Base-by-base conservation (phyloP, 2,329 filamentous ascomycete species). In the Alternaria ventricosa region DNA sequence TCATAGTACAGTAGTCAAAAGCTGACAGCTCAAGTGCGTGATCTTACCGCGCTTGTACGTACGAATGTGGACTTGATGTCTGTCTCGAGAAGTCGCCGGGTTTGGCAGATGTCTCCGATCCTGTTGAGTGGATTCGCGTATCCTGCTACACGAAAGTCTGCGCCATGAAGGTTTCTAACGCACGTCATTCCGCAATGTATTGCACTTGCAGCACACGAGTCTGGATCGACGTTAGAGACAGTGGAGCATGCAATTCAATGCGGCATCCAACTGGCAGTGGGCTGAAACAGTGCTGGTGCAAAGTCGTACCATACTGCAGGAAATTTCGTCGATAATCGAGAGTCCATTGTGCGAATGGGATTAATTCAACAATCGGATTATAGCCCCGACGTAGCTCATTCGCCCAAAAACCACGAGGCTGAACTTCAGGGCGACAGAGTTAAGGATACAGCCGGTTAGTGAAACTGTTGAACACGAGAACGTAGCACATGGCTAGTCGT, bases 391-490 rank as follows among this genome's bases (percentile, higher is more conserved):
- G 11, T 20, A 27, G 47, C 46, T 60, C 46, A 68, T 67, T 68
- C 67, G 65, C 49, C 23, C 13, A 20, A 10, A 10, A 33, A 18
- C 12, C 27, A 25, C 27, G n/a, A 41, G n/a, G 54, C 33, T 30
- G 44, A 50, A 36, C 5, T 50, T 22, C 66, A 60, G 36, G 41
- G 30, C 47, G 62, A 60, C 43, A 58, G 33, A 25, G 57, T 59
- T 61, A 57, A 60, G 55, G 49, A 36, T 61, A 54, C 47, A 61
- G 57, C 47, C 51, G 49, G 61, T 69, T 71, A 61, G 61, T 70
- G 67, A 71, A 67, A 71, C 65, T 64, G 65, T 64, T 67, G 62
- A 61, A 57, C 46, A 45, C 33, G 33, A 25, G 22, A 49, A 47
- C 12, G 46, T 65, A 43, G 51, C 44, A 60, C 27, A 18, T 53